phyloP scores from a whole-genome alignment of 2,329 filamentous ascomycete species.

The Aspergillus ustus region DNA sequence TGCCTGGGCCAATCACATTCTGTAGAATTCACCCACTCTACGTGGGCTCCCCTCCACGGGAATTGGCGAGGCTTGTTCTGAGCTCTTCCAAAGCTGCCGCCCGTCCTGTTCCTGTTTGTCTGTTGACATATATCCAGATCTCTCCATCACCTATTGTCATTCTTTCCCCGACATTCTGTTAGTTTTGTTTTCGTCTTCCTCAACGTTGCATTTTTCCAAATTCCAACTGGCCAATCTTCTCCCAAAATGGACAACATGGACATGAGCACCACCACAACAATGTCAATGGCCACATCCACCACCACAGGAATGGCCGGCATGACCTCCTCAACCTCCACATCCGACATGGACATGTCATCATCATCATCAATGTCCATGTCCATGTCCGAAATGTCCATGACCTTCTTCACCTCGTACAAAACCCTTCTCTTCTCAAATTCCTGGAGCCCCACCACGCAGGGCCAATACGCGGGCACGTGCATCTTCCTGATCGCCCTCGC shows the following conservation, averaged over 20 bases:
- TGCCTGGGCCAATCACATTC: not conserved
- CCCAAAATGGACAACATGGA: not conserved
- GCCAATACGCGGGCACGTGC: slow-evolving; percentile 82
- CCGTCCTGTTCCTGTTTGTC: not conserved
- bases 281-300: slow-evolving; percentile 3
- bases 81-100: not conserved
- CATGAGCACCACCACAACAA: slow-evolving; percentile 9
- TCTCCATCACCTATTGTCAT: not conserved
- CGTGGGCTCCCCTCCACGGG: too few relatives aligned
- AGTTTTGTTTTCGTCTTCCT: not conserved
- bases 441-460: slow-evolving; percentile 73
- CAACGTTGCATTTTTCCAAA: not conserved
- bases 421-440: slow-evolving; percentile 67
- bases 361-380: slow-evolving; percentile 20
- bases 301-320: not conserved
- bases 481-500: slow-evolving; percentile 83
- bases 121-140: not conserved
- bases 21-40: not conserved
- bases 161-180: not conserved
- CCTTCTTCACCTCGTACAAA: slow-evolving; percentile 57
- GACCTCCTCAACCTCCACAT: not conserved
- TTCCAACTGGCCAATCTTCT: not conserved
- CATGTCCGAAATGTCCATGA: slow-evolving; percentile 31
- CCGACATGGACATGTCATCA: slow-evolving; percentile 5
- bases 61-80: not conserved